Evolutionary conservation across 2,329 filamentous ascomycete genomes (phyloP).

Genomic region (Colletotrichum salicis): DNA sequence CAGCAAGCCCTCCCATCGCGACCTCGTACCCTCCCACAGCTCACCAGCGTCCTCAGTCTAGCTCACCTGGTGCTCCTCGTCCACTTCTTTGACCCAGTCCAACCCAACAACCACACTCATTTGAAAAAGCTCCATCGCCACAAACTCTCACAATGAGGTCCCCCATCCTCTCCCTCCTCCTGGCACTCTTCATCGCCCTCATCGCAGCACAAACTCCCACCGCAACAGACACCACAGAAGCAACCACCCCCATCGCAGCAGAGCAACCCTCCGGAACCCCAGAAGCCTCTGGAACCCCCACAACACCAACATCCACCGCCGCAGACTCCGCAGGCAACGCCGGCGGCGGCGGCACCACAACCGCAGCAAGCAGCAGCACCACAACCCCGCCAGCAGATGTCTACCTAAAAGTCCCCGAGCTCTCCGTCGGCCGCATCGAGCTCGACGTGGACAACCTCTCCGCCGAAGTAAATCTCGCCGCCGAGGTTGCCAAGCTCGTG

Average conservation of each 20-base stretch:
- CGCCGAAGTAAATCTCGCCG: slow-evolving; percentile 69
- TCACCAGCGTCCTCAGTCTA: slow-evolving; percentile 11
- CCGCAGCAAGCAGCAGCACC: slow-evolving; percentile 37
- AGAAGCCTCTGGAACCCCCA: slow-evolving; percentile 30
- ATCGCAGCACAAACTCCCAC: slow-evolving; percentile 47
- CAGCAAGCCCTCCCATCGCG: slow-evolving; percentile 7
- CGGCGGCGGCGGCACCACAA: slow-evolving; percentile 39
- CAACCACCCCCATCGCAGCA: slow-evolving; percentile 13
- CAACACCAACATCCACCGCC: slow-evolving; percentile 31
- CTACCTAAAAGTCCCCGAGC: slow-evolving; percentile 65
- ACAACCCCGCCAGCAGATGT: slow-evolving; percentile 62
- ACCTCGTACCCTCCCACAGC: neutral
- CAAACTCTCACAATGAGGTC: slow-evolving; percentile 20
- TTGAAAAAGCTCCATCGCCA: slow-evolving; percentile 27
- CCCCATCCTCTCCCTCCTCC: slow-evolving; percentile 41
- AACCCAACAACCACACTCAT: slow-evolving; percentile 14
- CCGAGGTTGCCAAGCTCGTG: slow-evolving; percentile 68
- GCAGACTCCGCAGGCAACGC: slow-evolving; percentile 37
- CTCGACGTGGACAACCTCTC: slow-evolving; percentile 68
- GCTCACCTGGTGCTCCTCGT: slow-evolving; percentile 19
- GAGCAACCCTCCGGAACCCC: slow-evolving; percentile 35
- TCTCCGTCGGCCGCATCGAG: slow-evolving; percentile 69
- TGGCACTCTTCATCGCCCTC: slow-evolving; percentile 44
- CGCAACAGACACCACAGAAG: slow-evolving; percentile 37
- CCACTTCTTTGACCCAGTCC: neutral